Evolutionary conservation across 2,329 filamentous ascomycete species (phyloP).

Genomic region (Aspergillus cejpii): DNA sequence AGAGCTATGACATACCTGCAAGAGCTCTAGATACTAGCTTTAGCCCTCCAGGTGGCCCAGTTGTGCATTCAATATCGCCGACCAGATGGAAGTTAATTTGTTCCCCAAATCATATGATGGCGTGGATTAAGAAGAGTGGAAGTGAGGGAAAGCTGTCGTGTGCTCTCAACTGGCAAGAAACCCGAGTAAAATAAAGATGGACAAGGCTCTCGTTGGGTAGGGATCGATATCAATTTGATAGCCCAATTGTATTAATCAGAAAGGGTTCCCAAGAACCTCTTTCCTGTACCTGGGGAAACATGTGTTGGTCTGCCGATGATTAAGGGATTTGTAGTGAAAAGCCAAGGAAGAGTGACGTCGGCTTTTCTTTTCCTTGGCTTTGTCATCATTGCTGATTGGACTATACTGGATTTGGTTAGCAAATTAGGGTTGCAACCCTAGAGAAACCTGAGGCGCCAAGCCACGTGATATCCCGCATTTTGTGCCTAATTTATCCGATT

Average conservation of each 20-base stretch:
- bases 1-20: constrained; percentile 14
- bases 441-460: constrained; percentile 2
- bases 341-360: constrained; percentile 35
- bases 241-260: constrained; percentile 11
- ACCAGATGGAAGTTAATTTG: constrained; percentile 11
- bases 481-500: constrained; percentile 2
- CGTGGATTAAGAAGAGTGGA: neutral
- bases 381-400: constrained; percentile 3
- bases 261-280: neutral
- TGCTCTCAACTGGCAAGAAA: neutral
- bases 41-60: constrained; percentile 26
- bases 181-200: neutral
- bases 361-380: constrained; percentile 4
- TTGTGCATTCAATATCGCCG: constrained; percentile 26
- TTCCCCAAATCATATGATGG: neutral
- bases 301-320: constrained; percentile 3
- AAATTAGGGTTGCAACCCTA: constrained; percentile 21
- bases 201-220: constrained; percentile 4
- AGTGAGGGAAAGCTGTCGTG: neutral
- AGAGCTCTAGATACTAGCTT: constrained; percentile 18
- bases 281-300: constrained; percentile 10
- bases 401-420: constrained; percentile 1
- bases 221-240: constrained; percentile 7
- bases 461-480: constrained; percentile 7
- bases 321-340: too few species aligned